These are phyloP conservation scores for Drechslerella coelobrocha DNA, from an alignment of 2,329 filamentous ascomycete species.

Conservation along the genomic window DNA sequence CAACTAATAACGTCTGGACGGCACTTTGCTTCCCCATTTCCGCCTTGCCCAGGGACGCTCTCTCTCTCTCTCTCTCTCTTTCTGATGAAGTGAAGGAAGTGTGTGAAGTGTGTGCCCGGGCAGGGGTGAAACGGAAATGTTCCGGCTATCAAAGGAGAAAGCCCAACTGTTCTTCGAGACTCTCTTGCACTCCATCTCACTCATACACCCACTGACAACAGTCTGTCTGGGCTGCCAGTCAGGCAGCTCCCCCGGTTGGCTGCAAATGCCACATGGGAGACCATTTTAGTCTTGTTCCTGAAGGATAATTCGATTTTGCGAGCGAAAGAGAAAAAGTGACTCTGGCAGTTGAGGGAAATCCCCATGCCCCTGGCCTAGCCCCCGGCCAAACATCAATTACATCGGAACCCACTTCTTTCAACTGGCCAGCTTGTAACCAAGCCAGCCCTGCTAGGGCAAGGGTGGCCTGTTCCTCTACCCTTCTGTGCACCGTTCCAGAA, in stretches of 20 bases:
- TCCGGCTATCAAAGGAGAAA: slow-evolving; percentile 46
- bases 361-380: slow-evolving; percentile 1
- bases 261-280: slow-evolving; percentile 50
- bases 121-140: slow-evolving; percentile 46
- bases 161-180: slow-evolving; percentile 25
- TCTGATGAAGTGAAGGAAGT: background rate
- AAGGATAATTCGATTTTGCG: slow-evolving; percentile 33
- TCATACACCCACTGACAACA: too few relatives aligned
- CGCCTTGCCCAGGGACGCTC: slow-evolving; percentile 4
- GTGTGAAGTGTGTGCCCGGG: too few relatives aligned
- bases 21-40: slow-evolving; percentile 43
- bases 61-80: background rate
- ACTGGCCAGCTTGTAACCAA: slow-evolving; percentile 1
- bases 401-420: too few relatives aligned
- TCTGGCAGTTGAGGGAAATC: slow-evolving; percentile 1
- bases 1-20: slow-evolving; percentile 13
- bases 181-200: background rate
- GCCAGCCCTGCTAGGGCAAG: slow-evolving; percentile 34
- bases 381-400: too few relatives aligned
- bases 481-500: slow-evolving; percentile 49
- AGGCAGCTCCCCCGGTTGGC: slow-evolving; percentile 48
- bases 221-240: too few relatives aligned
- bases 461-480: slow-evolving; percentile 10
- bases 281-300: slow-evolving; percentile 7
- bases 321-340: background rate